Evolutionary conservation across 768 basidiomycete species (phyloP), one percentile per base, ranked within the genome.

Genomic region (Leccinum boreale): DNA sequence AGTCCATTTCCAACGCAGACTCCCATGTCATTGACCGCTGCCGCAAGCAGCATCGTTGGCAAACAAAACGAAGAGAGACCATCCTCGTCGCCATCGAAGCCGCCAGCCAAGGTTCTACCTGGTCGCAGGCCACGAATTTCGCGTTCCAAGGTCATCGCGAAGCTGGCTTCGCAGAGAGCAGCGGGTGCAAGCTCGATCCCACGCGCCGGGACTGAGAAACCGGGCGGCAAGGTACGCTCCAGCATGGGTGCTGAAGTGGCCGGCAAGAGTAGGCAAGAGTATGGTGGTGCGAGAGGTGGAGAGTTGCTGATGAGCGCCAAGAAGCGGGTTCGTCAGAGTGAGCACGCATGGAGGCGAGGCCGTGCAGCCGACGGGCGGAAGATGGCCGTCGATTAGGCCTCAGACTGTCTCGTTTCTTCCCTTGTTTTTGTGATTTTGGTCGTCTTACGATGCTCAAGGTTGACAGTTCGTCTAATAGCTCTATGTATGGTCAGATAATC

Each of bases 141-240:
- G 45, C 82, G 91, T 39, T 89, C 89, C 26, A 87, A 85, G 59
- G 88, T 92, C 42, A 90, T 92, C 47, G 87, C 90, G 0, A 83
- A 79, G 63, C 75, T 92, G 35, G 87, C 86, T 1, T 87, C 87
- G 14, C 87, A 92, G 70, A 83, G 90, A 6, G 82, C 80, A 14
- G 70, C 69, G 10, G 71, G 66, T 10, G 14, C 55, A 3, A 17
- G 55, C 12, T 10, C 65, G 26, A 51, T 51, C 3, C 2, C 67
- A 9, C 65, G 61, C 9, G 42, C 58, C 8, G 49, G 61, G 23
- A 59, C 63, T 3, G 60, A 62, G n/a, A 59, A 62, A 54, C 47
- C 71, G 66, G 58, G 70, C 42, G 67, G 72, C 31, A 74, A 70
- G 61, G 60, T 69, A 10, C 74, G 81, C 47, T 88, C 87, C 31